Evolutionary conservation across 305 asterid genomes (phyloP).

Genomic region (Solanum chacoense): DNA sequence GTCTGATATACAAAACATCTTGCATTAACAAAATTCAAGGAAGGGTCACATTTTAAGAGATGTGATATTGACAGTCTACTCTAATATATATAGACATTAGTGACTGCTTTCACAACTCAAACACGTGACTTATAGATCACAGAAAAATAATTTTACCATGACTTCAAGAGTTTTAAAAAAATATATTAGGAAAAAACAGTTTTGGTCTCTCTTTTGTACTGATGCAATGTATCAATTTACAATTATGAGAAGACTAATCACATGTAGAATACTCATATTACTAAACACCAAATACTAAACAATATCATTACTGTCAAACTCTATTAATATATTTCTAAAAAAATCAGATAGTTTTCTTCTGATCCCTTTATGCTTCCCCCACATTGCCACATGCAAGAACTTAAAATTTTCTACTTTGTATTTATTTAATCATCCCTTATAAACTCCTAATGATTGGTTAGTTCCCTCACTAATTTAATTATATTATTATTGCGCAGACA

Average conservation of each 20-base stretch:
- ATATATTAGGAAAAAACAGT: neutral
- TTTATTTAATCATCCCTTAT: constrained; percentile 22
- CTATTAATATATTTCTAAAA: neutral
- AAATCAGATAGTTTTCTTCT: neutral
- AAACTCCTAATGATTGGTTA: constrained; percentile 39
- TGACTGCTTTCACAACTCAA: neutral
- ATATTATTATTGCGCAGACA: neutral
- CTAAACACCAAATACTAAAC: neutral
- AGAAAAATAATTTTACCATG: neutral
- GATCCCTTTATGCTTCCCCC: constrained; percentile 27
- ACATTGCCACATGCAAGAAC: constrained; percentile 52
- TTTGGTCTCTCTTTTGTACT: neutral
- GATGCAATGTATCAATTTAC: constrained; percentile 20
- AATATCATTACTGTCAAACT: neutral
- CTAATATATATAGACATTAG: neutral
- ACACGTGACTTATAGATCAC: neutral
- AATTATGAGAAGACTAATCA: constrained; percentile 7
- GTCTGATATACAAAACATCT: neutral
- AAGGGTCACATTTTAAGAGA: neutral
- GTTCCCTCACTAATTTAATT: constrained; percentile 27
- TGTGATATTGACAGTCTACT: neutral
- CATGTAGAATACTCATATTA: neutral
- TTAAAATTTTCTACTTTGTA: constrained; percentile 12
- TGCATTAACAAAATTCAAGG: fast-evolving
- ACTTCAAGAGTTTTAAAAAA: too few species aligned